Evolutionary conservation across 148 eudicot genomes (phyloP).

Genomic region (Drosera capensis): DNA sequence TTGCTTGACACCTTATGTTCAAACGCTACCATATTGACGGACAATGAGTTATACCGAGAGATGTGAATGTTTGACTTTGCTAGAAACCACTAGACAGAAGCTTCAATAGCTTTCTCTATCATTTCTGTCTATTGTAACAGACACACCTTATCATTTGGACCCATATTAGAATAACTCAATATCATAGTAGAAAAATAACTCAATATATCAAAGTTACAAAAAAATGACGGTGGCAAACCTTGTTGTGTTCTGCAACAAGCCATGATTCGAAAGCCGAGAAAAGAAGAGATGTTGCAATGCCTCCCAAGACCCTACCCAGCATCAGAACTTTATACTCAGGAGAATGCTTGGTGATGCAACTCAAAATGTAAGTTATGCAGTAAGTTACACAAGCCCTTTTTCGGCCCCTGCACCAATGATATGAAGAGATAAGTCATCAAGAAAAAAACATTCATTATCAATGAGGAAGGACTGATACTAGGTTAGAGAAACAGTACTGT

Average conservation of each 20-base stretch:
- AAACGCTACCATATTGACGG: no score
- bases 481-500: constrained; percentile 31
- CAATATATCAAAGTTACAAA: no score
- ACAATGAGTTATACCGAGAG: no score
- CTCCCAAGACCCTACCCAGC: constrained; percentile 83
- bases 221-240: constrained; percentile 22
- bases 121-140: no score
- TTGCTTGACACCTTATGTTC: no score
- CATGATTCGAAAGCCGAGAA: constrained; percentile 91
- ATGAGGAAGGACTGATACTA: not conserved
- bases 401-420: constrained; percentile 43
- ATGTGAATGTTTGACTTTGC: no score
- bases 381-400: constrained; percentile 85
- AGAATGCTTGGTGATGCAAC: constrained; percentile 94
- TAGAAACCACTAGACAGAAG: no score
- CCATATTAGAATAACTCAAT: no score
- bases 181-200: no score
- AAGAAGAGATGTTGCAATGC: constrained; percentile 81
- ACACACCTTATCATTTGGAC: not conserved
- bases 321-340: constrained; percentile 71
- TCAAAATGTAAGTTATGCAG: constrained; percentile 81
- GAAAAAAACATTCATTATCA: not conserved
- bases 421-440: constrained; percentile 3
- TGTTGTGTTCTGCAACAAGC: constrained; percentile 93
- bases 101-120: no score